Conservation (phyloP, 2,329 filamentous ascomycete species). For the Ophiostoma perfectum region DNA sequence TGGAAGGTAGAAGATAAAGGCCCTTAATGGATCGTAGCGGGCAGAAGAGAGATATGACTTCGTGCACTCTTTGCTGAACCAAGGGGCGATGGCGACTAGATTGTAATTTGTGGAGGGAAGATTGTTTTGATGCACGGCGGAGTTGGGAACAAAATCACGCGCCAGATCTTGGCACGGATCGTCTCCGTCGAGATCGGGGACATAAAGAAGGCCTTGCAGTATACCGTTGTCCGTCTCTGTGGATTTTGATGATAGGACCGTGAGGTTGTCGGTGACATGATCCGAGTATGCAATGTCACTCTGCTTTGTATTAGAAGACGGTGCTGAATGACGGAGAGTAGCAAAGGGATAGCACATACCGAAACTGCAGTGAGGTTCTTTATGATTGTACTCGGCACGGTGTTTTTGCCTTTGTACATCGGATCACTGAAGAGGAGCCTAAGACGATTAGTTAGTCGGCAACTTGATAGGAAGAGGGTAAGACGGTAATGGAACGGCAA, state of each 20-base stretch:
- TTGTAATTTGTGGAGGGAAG: constrained; percentile 65
- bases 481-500: not conserved
- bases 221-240: constrained; percentile 53
- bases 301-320: constrained; percentile 28
- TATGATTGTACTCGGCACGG: constrained; percentile 49
- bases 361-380: constrained; percentile 53
- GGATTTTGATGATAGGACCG: constrained; percentile 68
- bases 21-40: constrained; percentile 54
- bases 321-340: not conserved
- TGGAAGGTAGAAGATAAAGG: constrained; percentile 59
- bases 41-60: constrained; percentile 62
- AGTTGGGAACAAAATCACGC: constrained; percentile 61
- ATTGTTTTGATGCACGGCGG: constrained; percentile 67
- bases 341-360: constrained; percentile 37
- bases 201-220: constrained; percentile 76
- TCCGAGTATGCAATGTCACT: constrained; percentile 49
- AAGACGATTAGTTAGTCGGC: not conserved
- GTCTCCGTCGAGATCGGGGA: constrained; percentile 59
- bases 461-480: not conserved
- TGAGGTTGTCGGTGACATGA: constrained; percentile 55
- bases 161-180: constrained; percentile 61
- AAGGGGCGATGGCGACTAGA: constrained; percentile 78
- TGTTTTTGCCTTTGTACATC: constrained; percentile 46
- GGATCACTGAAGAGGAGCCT: constrained; percentile 59
- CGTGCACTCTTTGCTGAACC: constrained; percentile 71